phyloP scores from a whole-genome alignment of 2,329 filamentous ascomycete genomes.

The Zasmidium angulare region DNA sequence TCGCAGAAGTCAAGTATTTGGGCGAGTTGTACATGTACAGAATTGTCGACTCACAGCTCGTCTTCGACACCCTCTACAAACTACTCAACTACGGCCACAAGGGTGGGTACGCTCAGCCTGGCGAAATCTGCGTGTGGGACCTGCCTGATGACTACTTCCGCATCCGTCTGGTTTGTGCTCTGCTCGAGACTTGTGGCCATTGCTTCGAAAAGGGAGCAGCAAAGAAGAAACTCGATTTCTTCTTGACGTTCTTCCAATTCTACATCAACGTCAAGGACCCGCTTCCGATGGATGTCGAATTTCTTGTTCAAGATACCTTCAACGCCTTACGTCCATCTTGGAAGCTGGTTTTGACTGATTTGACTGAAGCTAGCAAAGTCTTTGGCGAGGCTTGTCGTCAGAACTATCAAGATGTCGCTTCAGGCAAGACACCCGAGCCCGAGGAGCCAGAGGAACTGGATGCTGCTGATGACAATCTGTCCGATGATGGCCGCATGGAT shows the following conservation, averaged over 20 bases:
- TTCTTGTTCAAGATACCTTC: conserved; percentile 91
- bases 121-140: conserved; percentile 75
- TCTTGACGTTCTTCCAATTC: conserved; percentile 94
- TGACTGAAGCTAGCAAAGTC: conserved; percentile 78
- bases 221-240: conserved; percentile 97
- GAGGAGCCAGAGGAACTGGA: conserved; percentile 60
- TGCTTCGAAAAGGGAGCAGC: conserved; percentile 93
- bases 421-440: conserved; percentile 66
- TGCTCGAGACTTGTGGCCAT: conserved; percentile 92
- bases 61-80: conserved; percentile 94
- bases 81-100: conserved; percentile 90
- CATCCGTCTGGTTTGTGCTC: conserved; percentile 81
- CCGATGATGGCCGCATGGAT: conserved; percentile 73
- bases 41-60: conserved; percentile 89
- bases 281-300: conserved; percentile 95
- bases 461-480: conserved; percentile 48
- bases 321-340: conserved; percentile 83
- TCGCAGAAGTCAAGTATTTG: conserved; percentile 94
- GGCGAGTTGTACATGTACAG: conserved; percentile 97
- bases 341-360: conserved; percentile 72
- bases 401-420: conserved; percentile 78
- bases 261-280: conserved; percentile 89
- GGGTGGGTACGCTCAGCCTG: conserved; percentile 76
- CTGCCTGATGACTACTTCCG: conserved; percentile 94
- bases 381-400: conserved; percentile 88